phyloP scores from a whole-genome alignment of 257 asterid genomes.

The Solanum rostratum region DNA sequence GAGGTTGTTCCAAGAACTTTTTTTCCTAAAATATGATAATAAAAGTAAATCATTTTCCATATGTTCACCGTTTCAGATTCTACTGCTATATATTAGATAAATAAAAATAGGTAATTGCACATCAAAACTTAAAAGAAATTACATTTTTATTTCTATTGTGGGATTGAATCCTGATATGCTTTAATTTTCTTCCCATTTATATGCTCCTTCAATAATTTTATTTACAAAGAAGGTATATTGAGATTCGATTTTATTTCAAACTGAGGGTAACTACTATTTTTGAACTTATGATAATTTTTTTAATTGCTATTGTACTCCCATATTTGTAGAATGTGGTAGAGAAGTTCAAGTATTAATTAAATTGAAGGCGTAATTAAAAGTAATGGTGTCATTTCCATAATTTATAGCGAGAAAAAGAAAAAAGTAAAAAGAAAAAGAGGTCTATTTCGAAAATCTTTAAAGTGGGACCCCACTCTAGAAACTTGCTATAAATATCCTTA shows the following conservation, averaged over 20 bases:
- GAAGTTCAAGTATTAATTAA: background rate
- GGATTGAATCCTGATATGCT: too few relatives aligned
- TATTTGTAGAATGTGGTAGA: background rate
- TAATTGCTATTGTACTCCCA: background rate
- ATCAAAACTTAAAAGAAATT: background rate
- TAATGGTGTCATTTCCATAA: slow-evolving; percentile 11
- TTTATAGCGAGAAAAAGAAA: background rate
- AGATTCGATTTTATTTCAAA: background rate
- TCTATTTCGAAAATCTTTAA: slow-evolving; percentile 14
- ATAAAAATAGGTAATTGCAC: background rate
- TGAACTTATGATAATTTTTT: background rate
- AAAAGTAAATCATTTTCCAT: background rate
- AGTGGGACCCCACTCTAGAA: slow-evolving; percentile 35
- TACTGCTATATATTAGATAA: background rate
- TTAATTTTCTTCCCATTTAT: background rate
- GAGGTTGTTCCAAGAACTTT: background rate
- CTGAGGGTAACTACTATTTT: background rate
- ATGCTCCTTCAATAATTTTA: background rate
- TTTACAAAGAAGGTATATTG: background rate
- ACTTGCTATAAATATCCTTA: slow-evolving; percentile 33
- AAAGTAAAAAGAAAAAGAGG: background rate
- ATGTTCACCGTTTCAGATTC: background rate
- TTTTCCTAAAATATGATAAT: background rate
- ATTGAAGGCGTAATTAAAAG: slow-evolving; percentile 1
- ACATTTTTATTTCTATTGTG: too few relatives aligned